Conservation (phyloP, 257 asterid species). For the Petrea volubilis region DNA sequence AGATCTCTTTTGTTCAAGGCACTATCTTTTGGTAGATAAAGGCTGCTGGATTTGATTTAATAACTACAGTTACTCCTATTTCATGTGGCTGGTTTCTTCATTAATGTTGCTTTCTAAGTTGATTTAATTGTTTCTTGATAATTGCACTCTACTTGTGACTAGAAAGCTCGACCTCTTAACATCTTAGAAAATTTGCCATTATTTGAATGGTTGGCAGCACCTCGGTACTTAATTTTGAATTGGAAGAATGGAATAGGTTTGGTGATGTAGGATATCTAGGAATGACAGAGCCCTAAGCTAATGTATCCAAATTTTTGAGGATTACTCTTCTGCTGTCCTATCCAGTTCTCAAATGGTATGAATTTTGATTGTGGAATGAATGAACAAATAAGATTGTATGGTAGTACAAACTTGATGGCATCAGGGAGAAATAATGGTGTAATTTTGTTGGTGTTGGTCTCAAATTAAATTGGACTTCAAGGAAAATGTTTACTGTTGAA, state of each 20-base stretch:
- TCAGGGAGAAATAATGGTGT: neutral
- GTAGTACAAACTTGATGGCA: neutral
- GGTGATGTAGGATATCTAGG: neutral
- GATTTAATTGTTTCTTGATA: constrained; percentile 1
- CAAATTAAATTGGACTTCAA: neutral
- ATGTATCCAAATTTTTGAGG: neutral
- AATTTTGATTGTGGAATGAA: neutral
- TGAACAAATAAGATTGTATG: neutral
- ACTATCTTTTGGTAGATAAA: constrained; percentile 8
- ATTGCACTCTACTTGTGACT: constrained; percentile 1
- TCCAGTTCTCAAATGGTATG: neutral
- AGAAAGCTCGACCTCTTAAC: neutral
- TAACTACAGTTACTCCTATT: neutral
- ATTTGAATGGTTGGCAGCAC: neutral
- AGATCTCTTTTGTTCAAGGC: constrained; percentile 11
- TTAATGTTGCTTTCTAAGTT: neutral
- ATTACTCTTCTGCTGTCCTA: neutral
- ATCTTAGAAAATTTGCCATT: neutral
- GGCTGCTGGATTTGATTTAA: constrained; percentile 23
- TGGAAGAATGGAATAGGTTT: neutral
- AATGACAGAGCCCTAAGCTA: neutral
- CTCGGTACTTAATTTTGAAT: neutral
- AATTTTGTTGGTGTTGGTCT: neutral
- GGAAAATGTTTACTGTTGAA: neutral
- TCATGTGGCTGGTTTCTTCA: constrained; percentile 4